Base-by-base conservation (phyloP, 2,329 filamentous ascomycete genomes). In the Cercospora sp. region DNA sequence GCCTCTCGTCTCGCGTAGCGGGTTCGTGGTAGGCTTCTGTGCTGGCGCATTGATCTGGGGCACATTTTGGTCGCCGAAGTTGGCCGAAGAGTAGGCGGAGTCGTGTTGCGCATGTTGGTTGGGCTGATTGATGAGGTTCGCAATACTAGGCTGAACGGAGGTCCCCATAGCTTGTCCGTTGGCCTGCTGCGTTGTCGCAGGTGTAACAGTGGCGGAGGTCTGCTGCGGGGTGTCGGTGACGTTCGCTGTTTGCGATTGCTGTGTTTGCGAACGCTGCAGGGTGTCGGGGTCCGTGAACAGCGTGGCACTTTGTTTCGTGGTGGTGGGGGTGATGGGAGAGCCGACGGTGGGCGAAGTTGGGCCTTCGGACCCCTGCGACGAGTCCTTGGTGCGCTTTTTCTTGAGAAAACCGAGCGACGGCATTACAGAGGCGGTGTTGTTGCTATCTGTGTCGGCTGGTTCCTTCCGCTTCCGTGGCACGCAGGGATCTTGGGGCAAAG, bases 361-460 rank as follows among this genome's bases (percentile, higher is more conserved):
- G 79, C 81, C 80, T 89, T 71, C 69, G 79, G 80, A 81, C 72
- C 84, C 82, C 75, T 82, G 80, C 66, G 74, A 69, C 76, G 89
- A 91, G 85, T 97, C 93, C 88, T 93, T 96, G 83, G 93, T 96
- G 88, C 93, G 90, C 87, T 96, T 97, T 88, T 97, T 98, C 88
- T 97, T 97, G 80, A 98, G 89, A 80, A 97, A 93, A 82, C 93
- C 93, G 85, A 97, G 88, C 81, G 88, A 92, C 89, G 94, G 95
- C 95, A 99, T 98, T 81, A 77, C 70, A 72, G 65, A 64, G 62
- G 51, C 62, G 62, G 31, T 36, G 62, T 45, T 42, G 62, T 30
- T 64, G 53, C 53, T 64, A 36, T 55, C 61, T 64, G 62, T 66
- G 63, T 68, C 61, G 63, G 68, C 58, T 64, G 67, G 64, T 36